phyloP scores from a whole-genome alignment of 805 yeast species.

The Cyberlindnera nakhonratchasimensis region DNA sequence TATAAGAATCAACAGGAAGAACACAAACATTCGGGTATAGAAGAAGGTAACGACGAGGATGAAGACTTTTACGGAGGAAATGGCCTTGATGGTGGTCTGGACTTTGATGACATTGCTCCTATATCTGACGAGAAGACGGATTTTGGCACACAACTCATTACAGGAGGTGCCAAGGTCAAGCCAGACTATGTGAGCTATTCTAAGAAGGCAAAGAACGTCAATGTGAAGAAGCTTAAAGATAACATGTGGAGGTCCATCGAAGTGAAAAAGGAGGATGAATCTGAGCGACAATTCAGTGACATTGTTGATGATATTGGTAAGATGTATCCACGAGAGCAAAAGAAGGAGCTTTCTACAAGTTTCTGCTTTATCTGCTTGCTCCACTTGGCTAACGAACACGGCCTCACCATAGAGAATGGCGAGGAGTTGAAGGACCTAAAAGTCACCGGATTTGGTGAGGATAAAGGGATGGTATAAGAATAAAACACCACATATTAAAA shows the following conservation, averaged over 20 bases:
- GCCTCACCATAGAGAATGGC: slow-evolving; percentile 44
- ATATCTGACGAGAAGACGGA: slow-evolving; percentile 16
- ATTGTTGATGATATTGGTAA: slow-evolving; percentile 47
- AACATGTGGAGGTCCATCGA: slow-evolving; percentile 66
- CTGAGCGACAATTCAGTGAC: slow-evolving; percentile 35
- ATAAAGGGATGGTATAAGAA: no score
- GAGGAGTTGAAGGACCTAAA: slow-evolving; percentile 19
- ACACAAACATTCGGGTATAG: slow-evolving; percentile 22
- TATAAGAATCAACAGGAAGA: slow-evolving; percentile 38
- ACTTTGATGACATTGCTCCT: slow-evolving; percentile 8
- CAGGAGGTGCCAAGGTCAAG: slow-evolving; percentile 30
- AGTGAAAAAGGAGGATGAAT: slow-evolving; percentile 5
- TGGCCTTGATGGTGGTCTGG: slow-evolving; percentile 11
- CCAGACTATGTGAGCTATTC: slow-evolving; percentile 56
- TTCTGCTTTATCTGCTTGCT: slow-evolving; percentile 79
- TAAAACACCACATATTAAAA: no score
- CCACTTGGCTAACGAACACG: slow-evolving; percentile 86
- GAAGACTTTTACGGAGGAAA: slow-evolving; percentile 7
- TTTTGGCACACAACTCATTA: slow-evolving; percentile 29
- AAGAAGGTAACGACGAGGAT: slow-evolving; percentile 20
- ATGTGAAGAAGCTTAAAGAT: slow-evolving; percentile 67
- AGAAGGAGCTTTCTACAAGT: slow-evolving; percentile 74
- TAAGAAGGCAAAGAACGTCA: slow-evolving; percentile 73
- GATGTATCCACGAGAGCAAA: slow-evolving; percentile 53
- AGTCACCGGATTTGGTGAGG: slow-evolving; percentile 6